A percentile compares a stretch with the other conserved stretches of the same genome.
phyloP scores from a whole-genome alignment of 2,329 filamentous ascomycete genomes.

The Botrytis elliptica region DNA sequence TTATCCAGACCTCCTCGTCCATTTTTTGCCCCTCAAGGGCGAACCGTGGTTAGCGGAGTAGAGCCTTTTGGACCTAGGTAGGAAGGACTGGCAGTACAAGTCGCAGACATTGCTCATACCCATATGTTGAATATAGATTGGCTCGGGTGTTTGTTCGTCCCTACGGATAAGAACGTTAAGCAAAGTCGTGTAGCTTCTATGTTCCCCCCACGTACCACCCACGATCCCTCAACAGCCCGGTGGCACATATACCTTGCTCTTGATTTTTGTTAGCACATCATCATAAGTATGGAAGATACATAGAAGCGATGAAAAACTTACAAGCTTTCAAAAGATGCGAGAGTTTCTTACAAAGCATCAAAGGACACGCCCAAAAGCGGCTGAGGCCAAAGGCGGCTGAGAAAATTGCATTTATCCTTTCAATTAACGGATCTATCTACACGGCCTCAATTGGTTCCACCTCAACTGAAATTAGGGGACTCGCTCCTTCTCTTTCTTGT shows the following conservation, averaged over 20 bases:
- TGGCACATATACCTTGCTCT: neutral
- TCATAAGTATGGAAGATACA: neutral
- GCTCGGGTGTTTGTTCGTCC: neutral
- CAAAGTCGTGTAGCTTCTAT: neutral
- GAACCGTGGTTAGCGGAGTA: neutral
- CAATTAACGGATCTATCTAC: neutral
- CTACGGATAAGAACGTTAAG: neutral
- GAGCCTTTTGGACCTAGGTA: neutral
- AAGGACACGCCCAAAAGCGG: neutral
- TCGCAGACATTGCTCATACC: neutral
- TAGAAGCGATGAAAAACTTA: neutral
- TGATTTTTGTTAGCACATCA: neutral
- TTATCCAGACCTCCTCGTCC: neutral
- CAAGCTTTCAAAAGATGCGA: neutral
- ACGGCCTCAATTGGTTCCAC: neutral
- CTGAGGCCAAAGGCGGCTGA: neutral
- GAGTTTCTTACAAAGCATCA: neutral
- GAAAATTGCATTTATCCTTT: neutral
- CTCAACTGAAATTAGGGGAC: neutral
- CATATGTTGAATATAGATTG: neutral
- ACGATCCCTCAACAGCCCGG: neutral
- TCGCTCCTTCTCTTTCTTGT: neutral
- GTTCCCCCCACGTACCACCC: too few species aligned
- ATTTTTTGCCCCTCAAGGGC: neutral
- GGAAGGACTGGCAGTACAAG: neutral